Base-by-base conservation (phyloP, 192 early-diverging fungal genomes). In the Coemansia pectinata region DNA sequence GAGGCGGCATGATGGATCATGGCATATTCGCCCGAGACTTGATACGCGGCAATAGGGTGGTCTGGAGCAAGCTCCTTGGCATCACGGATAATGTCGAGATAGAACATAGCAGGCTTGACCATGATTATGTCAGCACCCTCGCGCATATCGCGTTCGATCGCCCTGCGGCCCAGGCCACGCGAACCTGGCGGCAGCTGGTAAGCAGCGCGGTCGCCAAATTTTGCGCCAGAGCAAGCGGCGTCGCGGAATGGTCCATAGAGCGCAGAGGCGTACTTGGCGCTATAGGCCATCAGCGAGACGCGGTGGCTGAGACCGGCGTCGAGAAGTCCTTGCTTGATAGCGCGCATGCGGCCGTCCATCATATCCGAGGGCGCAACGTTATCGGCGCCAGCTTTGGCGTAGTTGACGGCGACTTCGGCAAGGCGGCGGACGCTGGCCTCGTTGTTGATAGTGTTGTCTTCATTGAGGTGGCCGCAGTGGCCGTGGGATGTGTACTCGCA, bases 241-340 rank as follows among this genome's bases (percentile, higher is more conserved):
- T 96, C 97, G 72, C 97, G 88, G 89, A 99, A 99, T 1, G 97
- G 97, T 0, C 97, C 97, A 77, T 99, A 99, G 77, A 98, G 96
- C 2, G 85, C 87, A 38, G 91, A 91, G 29, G 97, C 93, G 80
- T 96, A 99, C 81, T 99, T 99, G 36, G 97, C 97, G 53, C 91
- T 90, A 78, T 99, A 99, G n/a, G 89, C 88, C 93, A 99, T 97
- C 38, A 99, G 89, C 61, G 91, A 85, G 25, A 94, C 92, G 74
- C 88, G 90, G 74, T 91, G 87, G 19, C 88, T 87, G 15, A 95
- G 74, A 1, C 92, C 93, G 63, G 89, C 88, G 17, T 86, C 84
- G 5, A 92, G 77, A 33, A 99, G 83, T 0, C 84, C 86, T 74
- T 94, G 77, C 85, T 99, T 99, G 83, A 99, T 98, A 8, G 92